Conservation (phyloP, 768 basidiomycete genomes). For the Podaxis sp. region DNA sequence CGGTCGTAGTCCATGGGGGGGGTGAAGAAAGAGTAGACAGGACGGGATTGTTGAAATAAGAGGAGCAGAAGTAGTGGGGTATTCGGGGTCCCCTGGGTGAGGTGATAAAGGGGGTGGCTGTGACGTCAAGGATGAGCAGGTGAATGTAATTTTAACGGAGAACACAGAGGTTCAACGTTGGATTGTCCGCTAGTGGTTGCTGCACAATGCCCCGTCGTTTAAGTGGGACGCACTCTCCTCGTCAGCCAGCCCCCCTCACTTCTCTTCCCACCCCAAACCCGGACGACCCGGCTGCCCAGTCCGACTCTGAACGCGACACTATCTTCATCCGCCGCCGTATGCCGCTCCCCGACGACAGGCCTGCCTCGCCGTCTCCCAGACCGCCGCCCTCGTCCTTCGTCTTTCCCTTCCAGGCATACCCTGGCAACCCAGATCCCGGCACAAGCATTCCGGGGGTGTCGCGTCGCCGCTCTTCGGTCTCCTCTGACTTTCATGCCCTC, state of each 20-base stretch:
- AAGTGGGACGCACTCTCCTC: neutral
- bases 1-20: slow-evolving; percentile 66
- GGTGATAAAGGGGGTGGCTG: neutral
- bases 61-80: neutral
- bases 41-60: slow-evolving; percentile 2
- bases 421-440: slow-evolving; percentile 63
- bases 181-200: neutral
- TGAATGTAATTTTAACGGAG: neutral
- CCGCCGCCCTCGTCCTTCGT: slow-evolving; percentile 32
- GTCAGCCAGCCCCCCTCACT: slow-evolving; percentile 1
- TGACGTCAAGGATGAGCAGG: neutral
- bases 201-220: neutral
- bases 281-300: neutral
- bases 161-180: neutral
- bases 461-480: slow-evolving; percentile 27
- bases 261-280: neutral
- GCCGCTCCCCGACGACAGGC: neutral
- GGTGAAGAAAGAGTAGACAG: slow-evolving; percentile 13
- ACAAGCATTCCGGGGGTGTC: slow-evolving; percentile 30
- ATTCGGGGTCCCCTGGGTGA: neutral
- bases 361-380: neutral
- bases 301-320: neutral
- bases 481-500: slow-evolving; percentile 13
- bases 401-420: slow-evolving; percentile 57
- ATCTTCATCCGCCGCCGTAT: slow-evolving; percentile 6